Evolutionary conservation across 768 basidiomycete genomes (phyloP).

Genomic region (Stropharia rugosoannulata): DNA sequence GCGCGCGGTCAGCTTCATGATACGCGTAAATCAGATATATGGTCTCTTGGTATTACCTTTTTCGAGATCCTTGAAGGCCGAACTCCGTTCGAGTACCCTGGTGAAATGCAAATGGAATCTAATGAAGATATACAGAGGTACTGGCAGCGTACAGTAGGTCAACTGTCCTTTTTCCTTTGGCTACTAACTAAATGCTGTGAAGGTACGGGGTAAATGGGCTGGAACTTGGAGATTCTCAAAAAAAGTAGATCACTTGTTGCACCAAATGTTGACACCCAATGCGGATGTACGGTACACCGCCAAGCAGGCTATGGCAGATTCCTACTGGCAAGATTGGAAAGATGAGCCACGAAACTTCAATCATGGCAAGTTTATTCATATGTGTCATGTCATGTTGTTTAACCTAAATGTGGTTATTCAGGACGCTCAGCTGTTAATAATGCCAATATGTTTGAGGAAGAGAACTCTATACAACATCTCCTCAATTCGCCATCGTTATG

Average conservation of each 20-base stretch:
- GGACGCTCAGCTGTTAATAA: slow-evolving; percentile 35
- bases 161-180: neutral
- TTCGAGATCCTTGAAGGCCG: slow-evolving; percentile 93
- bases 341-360: slow-evolving; percentile 22
- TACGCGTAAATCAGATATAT: slow-evolving; percentile 87
- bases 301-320: slow-evolving; percentile 59
- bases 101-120: slow-evolving; percentile 74
- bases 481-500: slow-evolving; percentile 31
- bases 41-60: slow-evolving; percentile 87
- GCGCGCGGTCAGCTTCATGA: slow-evolving; percentile 89
- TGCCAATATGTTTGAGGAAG: slow-evolving; percentile 51
- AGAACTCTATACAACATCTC: slow-evolving; percentile 38
- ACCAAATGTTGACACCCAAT: slow-evolving; percentile 79
- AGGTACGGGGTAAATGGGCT: slow-evolving; percentile 85
- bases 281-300: slow-evolving; percentile 80
- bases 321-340: slow-evolving; percentile 54
- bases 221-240: slow-evolving; percentile 75
- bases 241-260: slow-evolving; percentile 62
- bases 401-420: neutral
- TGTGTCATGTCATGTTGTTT: neutral
- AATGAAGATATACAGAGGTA: slow-evolving; percentile 85
- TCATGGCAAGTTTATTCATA: slow-evolving; percentile 39
- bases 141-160: slow-evolving; percentile 75
- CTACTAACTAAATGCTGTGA: neutral
- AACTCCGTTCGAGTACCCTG: slow-evolving; percentile 86